Evolutionary conservation across 129 eudicot genomes (phyloP).

Genomic region (Oenanthe sinensis): DNA sequence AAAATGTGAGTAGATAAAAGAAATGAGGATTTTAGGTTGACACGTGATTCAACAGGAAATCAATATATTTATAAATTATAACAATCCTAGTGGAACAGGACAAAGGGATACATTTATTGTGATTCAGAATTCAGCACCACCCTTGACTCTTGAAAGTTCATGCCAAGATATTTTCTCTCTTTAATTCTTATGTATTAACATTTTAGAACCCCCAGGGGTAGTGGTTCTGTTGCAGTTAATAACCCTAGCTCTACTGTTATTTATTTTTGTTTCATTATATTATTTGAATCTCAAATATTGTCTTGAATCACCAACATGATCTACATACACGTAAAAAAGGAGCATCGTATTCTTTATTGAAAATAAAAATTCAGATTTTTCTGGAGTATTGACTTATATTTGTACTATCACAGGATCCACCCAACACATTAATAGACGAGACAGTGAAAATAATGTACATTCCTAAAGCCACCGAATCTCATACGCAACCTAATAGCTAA

Average conservation of each 20-base stretch:
- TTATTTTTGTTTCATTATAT: no score
- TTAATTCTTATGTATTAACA: not conserved
- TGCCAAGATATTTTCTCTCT: not conserved
- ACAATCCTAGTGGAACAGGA: not conserved
- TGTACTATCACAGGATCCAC: not conserved
- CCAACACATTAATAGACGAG: not conserved
- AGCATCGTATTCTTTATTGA: not conserved
- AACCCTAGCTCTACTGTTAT: not conserved
- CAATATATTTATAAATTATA: not conserved
- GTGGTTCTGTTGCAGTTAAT: not conserved
- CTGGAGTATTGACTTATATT: not conserved
- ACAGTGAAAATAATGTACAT: not conserved
- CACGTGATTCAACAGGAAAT: not conserved
- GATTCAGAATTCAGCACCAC: not conserved
- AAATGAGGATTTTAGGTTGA: not conserved
- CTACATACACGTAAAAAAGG: not conserved
- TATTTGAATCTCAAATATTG: no score
- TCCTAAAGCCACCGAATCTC: not conserved
- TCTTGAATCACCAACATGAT: no score
- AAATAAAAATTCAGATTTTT: not conserved
- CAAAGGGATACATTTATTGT: not conserved
- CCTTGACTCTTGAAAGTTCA: not conserved
- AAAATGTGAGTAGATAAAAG: constrained; percentile 17
- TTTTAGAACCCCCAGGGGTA: not conserved
- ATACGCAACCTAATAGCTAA: not conserved